Base-by-base conservation (phyloP, 1,284 basidiomycete genomes). In the Ceratobasidium sp. region DNA sequence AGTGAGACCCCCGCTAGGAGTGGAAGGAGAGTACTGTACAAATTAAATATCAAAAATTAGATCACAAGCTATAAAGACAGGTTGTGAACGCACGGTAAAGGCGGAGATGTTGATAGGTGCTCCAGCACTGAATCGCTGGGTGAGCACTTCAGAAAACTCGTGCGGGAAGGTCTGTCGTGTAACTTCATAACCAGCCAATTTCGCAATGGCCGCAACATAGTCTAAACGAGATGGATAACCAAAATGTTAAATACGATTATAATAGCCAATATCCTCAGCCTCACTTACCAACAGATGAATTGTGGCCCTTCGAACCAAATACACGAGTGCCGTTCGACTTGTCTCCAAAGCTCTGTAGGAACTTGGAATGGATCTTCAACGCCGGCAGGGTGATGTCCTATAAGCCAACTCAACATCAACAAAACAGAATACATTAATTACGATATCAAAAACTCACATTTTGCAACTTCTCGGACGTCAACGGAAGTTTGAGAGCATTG, bases 291-390 rank as follows among this genome's bases (percentile, higher is more conserved):
- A 69, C 66, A 32, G 66, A 69, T 1, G 66, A 52, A 38, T 69
- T 69, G 54, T 69, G 66, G 8, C 66, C 66, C 47, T 32, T 69
- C 16, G 66, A 69, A 28, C 66, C 54, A 47, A 58, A 69, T 3
- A 69, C 66, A 43, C 66, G 66, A 55, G 66, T 69, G 4, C 66
- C 66, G 35, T 69, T 69, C 18, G 66, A 69, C 30, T 57, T 57
- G 66, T 69, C 66, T 43, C 35, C 66, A 58, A 69, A 69, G 43
- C 52, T 35, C 30, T 69, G 66, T 7, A 69, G 50, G 13, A 69
- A 13, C 54, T 57, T 69, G n/a, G 66, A n/a, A 26, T 69, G 66
- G 47, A 58, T 14, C 66, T 69, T 57, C 28, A 69, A 26, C 32
- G 54, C 66, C 13, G 52, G 54, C n/a, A 58, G 41, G 9, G 14